Evolutionary conservation across 257 asterid species (phyloP), one percentile per base, ranked within the genome.

Genomic region (Knoxia roxburghii): DNA sequence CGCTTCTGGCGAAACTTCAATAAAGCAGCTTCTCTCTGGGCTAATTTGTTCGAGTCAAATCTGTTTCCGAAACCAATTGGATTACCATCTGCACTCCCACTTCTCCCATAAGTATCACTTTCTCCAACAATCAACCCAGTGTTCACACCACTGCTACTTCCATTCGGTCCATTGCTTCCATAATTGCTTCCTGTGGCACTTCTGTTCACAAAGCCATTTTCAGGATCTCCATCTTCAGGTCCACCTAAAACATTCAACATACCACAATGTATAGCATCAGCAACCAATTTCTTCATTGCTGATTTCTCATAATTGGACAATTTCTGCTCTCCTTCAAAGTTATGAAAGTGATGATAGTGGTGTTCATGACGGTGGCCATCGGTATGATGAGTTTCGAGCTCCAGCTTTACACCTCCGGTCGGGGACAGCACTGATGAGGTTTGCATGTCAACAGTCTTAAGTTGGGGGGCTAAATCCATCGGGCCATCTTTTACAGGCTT

Each of bases 101-200:
- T 85, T 82, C 77, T 85, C 65, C 85, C 82, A 82, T 81, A 80
- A 68, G 82, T 85, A 10, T 75, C 89, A 76, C 85, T 82, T 75
- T 82, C 96, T 62, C 73, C 86, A 70, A 84, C 79, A 65, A 73
- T 77, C 51, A 77, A 79, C 24, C 43, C 65, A 54, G 83, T 78
- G 65, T 83, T 81, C 73, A 78, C 29, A 23, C 75, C 86, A 40
- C 76, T 73, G 80, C 84, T 76, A 81, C 79, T 75, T 62, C 85
- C 89, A 24, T 73, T 81, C 54, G 71, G 93, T 51, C 77, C 85
- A 73, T 79, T 82, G 76, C 94, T 91, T 59, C 84, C 87, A 73
- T 68, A 83, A 61, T 89, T 85, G 81, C 96, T 85, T 60, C 94
- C 89, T 0, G 91, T 85, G 71, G 82, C 79, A 73, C 90, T 85